Base-by-base conservation (phyloP, 495 filamentous ascomycete species). In the Thozetella sp. region DNA sequence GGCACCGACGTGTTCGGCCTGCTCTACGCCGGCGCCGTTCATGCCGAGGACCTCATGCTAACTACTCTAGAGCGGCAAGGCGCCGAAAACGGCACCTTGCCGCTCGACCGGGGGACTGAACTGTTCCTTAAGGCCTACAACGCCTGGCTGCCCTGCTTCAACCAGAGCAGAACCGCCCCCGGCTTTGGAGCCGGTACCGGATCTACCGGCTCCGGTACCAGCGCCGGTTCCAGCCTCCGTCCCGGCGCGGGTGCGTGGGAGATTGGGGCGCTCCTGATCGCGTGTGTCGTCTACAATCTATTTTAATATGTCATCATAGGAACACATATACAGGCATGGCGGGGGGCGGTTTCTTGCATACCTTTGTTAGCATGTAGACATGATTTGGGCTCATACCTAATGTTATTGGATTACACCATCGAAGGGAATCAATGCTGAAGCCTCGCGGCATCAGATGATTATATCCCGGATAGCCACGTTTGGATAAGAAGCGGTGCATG, bases 1-100 rank as follows among this genome's bases (percentile, higher is more conserved):
- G 52, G 52, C 23, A 54, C 52, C 2, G 52, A 54, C 25, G 27
- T 54, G n/a, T 54, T 54, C 17, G 52, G 52, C 2, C 25, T 54
- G 25, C n/a, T 54, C 13, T 54, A 27, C 52, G 52, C 12, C 9
- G 52, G 52, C 9, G 27, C 27, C 15, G 52, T 54, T 17, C 52
- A 54, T 25, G 52, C n/a, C 24, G 27, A 34, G 25, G 52, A 54
- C 25, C 26, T 54, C 10, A n/a, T 19, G 25, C 15, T 17, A 12
- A 22, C 24, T 6, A 22, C 25, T 12, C 22, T 25, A 13, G 15
- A 52, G 13, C 22, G 2, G 17, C 22, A 22, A 13, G 50, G 25
- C 50, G 20, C 22, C 17, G 17, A 22, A 17, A 13, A 22, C n/a
- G 20, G 15, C 20, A 54, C 26, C 17, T 54, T 34, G 52, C 52